Conservation (phyloP, 1,284 basidiomycete species). For the Spongispora temasekensis region DNA sequence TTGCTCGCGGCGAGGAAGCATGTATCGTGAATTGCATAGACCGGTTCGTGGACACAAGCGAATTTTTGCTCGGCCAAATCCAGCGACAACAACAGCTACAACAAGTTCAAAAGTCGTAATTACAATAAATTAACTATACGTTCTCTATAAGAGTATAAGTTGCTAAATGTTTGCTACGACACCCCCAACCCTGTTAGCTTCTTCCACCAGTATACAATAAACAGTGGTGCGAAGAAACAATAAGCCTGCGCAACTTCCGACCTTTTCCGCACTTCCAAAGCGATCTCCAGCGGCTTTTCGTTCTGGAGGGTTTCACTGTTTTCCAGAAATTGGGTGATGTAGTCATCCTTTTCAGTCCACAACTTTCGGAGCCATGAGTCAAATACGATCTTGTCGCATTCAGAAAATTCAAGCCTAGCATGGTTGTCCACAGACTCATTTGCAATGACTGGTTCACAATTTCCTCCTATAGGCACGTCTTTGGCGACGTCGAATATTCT, state of each 20-base stretch:
- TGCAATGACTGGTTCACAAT: conserved; percentile 40
- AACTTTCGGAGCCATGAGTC: conserved; percentile 80
- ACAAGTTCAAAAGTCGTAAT: conserved; percentile 28
- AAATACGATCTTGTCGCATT: conserved; percentile 70
- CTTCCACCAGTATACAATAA: conserved; percentile 54
- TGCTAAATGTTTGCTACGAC: conserved; percentile 19
- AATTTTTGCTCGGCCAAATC: conserved; percentile 84
- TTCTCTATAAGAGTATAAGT: conserved; percentile 14
- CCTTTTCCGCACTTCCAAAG: conserved; percentile 52
- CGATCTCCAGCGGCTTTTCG: conserved; percentile 50
- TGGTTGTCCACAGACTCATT: conserved; percentile 30
- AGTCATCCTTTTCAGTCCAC: conserved; percentile 85
- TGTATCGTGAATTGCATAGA: conserved; percentile 94
- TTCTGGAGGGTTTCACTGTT: conserved; percentile 41
- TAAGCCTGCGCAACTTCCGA: conserved; percentile 66
- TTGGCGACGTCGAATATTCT: conserved; percentile 68
- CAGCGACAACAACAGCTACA: conserved; percentile 55
- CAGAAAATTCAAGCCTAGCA: conserved; percentile 62
- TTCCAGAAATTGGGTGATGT: conserved; percentile 66
- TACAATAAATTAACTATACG: conserved; percentile 7
- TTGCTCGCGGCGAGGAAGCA: conserved; percentile 81
- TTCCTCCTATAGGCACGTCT: conserved; percentile 67
- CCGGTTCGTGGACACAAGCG: conserved; percentile 90
- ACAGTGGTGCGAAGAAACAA: conserved; percentile 66
- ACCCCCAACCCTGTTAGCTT: conserved; percentile 35